These are phyloP conservation scores for Fonsecaea monophora DNA, from an alignment of 2,329 filamentous ascomycete genomes.

Conservation along the genomic window DNA sequence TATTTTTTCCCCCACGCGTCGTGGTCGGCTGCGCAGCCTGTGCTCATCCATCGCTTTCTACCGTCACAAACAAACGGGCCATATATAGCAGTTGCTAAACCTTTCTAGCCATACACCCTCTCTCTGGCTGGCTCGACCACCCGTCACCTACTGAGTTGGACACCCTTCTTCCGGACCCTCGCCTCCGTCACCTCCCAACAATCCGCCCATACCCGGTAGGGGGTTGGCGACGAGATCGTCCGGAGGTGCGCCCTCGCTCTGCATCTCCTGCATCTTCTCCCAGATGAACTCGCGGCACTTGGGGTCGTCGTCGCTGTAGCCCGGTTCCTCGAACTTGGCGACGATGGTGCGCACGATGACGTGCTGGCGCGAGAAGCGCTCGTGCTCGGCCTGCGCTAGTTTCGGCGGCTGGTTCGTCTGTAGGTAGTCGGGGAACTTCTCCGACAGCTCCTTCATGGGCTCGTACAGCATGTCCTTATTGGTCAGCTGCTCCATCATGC, in stretches of 20 bases:
- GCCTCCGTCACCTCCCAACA: constrained; percentile 68
- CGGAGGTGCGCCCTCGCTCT: constrained; percentile 89
- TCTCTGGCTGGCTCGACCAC: not conserved
- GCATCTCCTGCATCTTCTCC: constrained; percentile 99
- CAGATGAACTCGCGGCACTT: constrained; percentile 90
- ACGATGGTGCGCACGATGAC: constrained; percentile 84
- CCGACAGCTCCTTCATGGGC: constrained; percentile 95
- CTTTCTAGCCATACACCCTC: too few species aligned
- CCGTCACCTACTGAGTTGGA: constrained; percentile 60
- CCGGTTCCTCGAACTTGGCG: constrained; percentile 79
- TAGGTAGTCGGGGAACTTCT: constrained; percentile 89
- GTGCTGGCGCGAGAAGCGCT: constrained; percentile 82
- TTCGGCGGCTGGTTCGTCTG: constrained; percentile 62
- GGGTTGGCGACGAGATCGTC: constrained; percentile 74
- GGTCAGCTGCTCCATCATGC: constrained; percentile 98
- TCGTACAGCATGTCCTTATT: constrained; percentile 99
- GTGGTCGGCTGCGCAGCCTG: too few species aligned
- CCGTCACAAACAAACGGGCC: too few species aligned
- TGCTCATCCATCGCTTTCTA: too few species aligned
- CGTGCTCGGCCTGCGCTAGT: constrained; percentile 71
- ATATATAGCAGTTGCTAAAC: too few species aligned
- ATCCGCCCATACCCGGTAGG: constrained; percentile 66
- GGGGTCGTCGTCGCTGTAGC: constrained; percentile 81
- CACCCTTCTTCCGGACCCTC: constrained; percentile 64
- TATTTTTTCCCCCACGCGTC: too few species aligned